phyloP scores from a whole-genome alignment of 139 green algal genomes.

The Dunaliella sp. region DNA sequence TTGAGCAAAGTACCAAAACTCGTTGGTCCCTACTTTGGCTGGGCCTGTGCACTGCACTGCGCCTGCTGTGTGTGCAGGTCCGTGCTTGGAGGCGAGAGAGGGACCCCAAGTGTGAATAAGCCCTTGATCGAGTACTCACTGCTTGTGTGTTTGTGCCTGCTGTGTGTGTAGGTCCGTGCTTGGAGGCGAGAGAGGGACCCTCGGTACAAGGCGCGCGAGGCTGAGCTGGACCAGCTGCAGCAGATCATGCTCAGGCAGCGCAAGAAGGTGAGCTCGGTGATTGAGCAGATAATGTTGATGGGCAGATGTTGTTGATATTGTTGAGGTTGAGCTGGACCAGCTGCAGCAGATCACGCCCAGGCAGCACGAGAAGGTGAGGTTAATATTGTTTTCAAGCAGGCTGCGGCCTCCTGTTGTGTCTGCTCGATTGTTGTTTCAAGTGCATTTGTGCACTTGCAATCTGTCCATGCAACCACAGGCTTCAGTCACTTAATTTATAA shows the following conservation, averaged over 20 bases:
- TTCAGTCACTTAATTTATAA: too few species aligned
- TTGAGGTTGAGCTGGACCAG: neutral
- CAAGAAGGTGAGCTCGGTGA: neutral
- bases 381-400: neutral
- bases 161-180: conserved; percentile 36
- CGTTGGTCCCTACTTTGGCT: too few species aligned
- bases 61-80: conserved; percentile 36
- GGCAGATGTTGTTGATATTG: too few species aligned
- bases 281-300: neutral
- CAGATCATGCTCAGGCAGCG: conserved; percentile 26
- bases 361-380: neutral
- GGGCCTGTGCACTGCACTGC: too few species aligned
- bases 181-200: conserved; percentile 38
- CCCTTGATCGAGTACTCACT: too few species aligned
- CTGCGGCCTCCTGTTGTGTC: too few species aligned
- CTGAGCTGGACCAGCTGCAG: conserved; percentile 36
- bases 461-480: too few species aligned
- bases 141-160: too few species aligned
- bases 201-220: conserved; percentile 28
- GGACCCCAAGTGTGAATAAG: conserved; percentile 35
- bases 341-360: conserved; percentile 8
- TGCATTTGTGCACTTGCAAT: too few species aligned
- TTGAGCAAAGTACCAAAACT: too few species aligned
- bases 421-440: too few species aligned
- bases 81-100: conserved; percentile 36